phyloP scores from a whole-genome alignment of 1,139 yeast species.

The Blastobotrys apis region DNA sequence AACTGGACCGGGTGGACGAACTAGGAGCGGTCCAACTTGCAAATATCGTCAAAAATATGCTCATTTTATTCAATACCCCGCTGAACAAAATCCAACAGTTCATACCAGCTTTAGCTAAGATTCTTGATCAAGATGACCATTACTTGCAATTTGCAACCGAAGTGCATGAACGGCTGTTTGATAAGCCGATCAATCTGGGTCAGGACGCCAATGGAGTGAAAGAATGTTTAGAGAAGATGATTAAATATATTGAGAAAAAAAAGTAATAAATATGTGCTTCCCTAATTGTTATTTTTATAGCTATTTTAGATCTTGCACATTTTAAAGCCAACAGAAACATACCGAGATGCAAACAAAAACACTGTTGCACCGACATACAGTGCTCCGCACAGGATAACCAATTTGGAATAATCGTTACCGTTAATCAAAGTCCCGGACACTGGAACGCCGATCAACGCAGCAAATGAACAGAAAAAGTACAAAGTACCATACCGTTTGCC shows the following conservation, averaged over 20 bases:
- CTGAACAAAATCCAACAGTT: constrained; percentile 13
- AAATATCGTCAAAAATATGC: constrained; percentile 15
- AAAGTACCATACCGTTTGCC: constrained; percentile 49
- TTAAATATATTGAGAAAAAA: constrained; percentile 5
- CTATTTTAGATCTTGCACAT: constrained; percentile 17
- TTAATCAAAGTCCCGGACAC: constrained; percentile 49
- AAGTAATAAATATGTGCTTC: too few relatives aligned
- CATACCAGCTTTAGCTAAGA: constrained; percentile 14
- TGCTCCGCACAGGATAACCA: constrained; percentile 40
- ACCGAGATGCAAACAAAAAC: constrained; percentile 35
- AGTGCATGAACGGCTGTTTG: constrained; percentile 11
- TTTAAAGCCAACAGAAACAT: constrained; percentile 37
- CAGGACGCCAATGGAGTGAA: constrained; percentile 7
- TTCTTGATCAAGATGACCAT: constrained; percentile 14
- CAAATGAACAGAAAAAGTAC: constrained; percentile 44
- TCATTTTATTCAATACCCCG: constrained; percentile 13
- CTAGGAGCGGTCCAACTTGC: constrained; percentile 9
- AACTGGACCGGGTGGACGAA: constrained; percentile 12
- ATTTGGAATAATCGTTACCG: constrained; percentile 35
- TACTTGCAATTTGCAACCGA: constrained; percentile 13
- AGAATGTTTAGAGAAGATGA: constrained; percentile 12
- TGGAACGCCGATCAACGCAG: constrained; percentile 47
- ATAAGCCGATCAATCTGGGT: constrained; percentile 9
- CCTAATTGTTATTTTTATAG: too few relatives aligned
- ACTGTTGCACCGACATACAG: constrained; percentile 34